Conservation (phyloP, 306 rosid genomes). For the Acacia crassicarpa region DNA sequence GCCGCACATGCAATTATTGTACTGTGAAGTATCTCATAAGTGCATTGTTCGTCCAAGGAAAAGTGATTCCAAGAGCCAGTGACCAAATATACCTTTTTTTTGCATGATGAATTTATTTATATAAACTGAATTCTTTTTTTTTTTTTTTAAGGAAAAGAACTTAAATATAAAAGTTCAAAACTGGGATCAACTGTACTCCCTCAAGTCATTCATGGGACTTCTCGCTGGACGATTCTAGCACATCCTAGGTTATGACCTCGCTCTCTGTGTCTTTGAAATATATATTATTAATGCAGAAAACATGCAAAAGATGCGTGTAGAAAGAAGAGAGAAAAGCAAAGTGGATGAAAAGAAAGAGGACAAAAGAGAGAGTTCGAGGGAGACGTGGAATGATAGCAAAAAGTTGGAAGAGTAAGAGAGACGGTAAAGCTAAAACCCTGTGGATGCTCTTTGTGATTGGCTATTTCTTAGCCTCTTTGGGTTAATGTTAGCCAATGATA, state of each 20-base stretch:
- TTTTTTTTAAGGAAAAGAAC: background rate
- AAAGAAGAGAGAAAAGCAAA: background rate
- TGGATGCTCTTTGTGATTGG: background rate
- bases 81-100: background rate
- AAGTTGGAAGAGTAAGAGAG: slow-evolving; percentile 27
- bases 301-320: slow-evolving; percentile 7
- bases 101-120: background rate
- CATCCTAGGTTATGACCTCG: background rate
- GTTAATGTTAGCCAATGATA: background rate
- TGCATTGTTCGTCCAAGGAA: background rate
- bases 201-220: background rate
- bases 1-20: background rate
- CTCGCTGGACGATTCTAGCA: background rate
- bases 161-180: background rate
- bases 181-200: background rate
- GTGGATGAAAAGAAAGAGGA: slow-evolving; percentile 9
- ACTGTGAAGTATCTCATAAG: background rate
- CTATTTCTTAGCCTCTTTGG: background rate
- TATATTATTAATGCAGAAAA: background rate
- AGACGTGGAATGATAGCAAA: slow-evolving; percentile 26
- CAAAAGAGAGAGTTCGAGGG: slow-evolving; percentile 24
- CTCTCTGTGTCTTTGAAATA: background rate
- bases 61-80: background rate
- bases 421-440: slow-evolving; percentile 15
- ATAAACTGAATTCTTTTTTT: background rate